Base-by-base conservation (phyloP, 2,329 filamentous ascomycete genomes). In the Hymenoscyphus infarciens region DNA sequence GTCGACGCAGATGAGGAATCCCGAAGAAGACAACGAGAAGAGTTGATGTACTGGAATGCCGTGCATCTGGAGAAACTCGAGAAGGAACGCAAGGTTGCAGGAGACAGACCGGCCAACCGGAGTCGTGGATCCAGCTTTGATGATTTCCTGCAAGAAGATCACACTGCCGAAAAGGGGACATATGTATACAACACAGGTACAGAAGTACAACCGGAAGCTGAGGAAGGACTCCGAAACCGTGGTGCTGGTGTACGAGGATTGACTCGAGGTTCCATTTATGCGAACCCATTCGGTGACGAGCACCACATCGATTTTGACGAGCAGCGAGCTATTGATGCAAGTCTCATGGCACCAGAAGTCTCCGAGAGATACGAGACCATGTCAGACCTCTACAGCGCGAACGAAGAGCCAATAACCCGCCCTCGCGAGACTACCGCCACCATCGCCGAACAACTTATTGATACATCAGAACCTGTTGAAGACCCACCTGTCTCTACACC, bases 21-120 rank as follows among this genome's bases (percentile, higher is more conserved):
- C 25, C 80, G 82, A 60, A 81, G 82, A 67, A 78, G 83, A 63
- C 86, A 88, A 72, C 80, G 85, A 42, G 85, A 88, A 69, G 86
- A 88, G 74, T 72, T 88, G 64, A 77, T 87, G 74, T 87, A 87
- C 69, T 88, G 86, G 86, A 88, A 88, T 70, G 78, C 81, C 2
- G 66, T 85, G 35, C 81, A 77, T 59, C 72, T 85, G 58, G 77
- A 81, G 71, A 82, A 82, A 72, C 72, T 79, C 69, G 76, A 78
- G 61, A 75, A 74, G 60, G 72, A 77, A 60, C 64, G 65, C 33
- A 67, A 65, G 29, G 49, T 71, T 54, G 63, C 64, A 67, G 45
- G 62, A 62, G 19, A 64, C 63, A 66, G 66, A 60, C 63, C 73
- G 15, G 70, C 71, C 59, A 75, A 74, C 59, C 64, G 63, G 39